Evolutionary conservation across 805 yeast species (phyloP), one percentile per base, ranked within the genome.

Genomic region (Alloascoidea hylecoeti): DNA sequence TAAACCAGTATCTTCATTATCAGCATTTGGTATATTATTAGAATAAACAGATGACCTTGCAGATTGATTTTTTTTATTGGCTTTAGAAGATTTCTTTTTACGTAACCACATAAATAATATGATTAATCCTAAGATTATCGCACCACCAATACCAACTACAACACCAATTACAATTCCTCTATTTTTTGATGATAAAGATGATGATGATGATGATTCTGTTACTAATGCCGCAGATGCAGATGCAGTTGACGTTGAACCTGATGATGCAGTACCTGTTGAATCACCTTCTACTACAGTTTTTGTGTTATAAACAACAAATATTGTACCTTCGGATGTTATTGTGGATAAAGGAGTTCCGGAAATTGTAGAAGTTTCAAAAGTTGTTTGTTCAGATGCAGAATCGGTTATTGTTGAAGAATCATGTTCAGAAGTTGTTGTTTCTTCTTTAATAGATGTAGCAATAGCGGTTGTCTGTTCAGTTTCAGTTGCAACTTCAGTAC

Each of bases 61-160:
- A n/a, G n/a, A n/a, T n/a, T n/a, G n/a, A n/a, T n/a, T n/a, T n/a
- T n/a, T n/a, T n/a, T n/a, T n/a, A n/a, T 23, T 23, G n/a, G 9
- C 30, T 23, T n/a, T 23, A 23, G 9, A 9, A 9, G 30, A 23
- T 23, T 23, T 23, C n/a, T 23, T 23, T 23, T n/a, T 23, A 9
- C 30, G 9, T 9, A 23, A n/a, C 30, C 30, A 23, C 13, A 23
- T 27, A 15, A 27, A 39, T 34, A 42, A 55, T 4, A 53, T 56
- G n/a, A 58, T 55, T 4, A 55, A 62, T 3, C 61, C 63, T 33
- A 63, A 40, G 2, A 64, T 54, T n/a, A 75, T 51, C 0, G 88
- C 82, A 1, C 76, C 74, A 38, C 83, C 83, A 12, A 80, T 68
- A 39, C 86, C 86, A 4, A 78, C 78, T 18, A 73, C 78, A 41